phyloP scores from a whole-genome alignment of 1,284 basidiomycete species.

The Hymenochaete sp. region DNA sequence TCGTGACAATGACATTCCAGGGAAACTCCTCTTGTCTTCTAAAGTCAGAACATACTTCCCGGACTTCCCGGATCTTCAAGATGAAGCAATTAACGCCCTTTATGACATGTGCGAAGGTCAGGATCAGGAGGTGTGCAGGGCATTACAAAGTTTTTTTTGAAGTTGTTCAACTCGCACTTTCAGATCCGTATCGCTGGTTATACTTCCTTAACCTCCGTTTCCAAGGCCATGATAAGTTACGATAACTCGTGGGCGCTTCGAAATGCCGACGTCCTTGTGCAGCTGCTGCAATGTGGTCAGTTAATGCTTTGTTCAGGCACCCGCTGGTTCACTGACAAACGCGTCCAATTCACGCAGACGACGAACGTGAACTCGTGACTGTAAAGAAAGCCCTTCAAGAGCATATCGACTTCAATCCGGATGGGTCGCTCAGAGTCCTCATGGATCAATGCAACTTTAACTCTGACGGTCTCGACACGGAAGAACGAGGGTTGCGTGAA shows the following conservation, averaged over 20 bases:
- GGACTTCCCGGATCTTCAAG: conserved; percentile 60
- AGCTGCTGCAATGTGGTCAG: conserved; percentile 66
- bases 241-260: conserved; percentile 54
- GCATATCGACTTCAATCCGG: conserved; percentile 56
- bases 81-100: conserved; percentile 60
- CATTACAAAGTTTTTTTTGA: conserved; percentile 2
- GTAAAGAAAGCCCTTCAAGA: conserved; percentile 51
- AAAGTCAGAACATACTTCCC: conserved; percentile 51
- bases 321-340: conserved; percentile 8
- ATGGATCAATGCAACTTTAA: conserved; percentile 55
- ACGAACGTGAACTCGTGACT: conserved; percentile 51
- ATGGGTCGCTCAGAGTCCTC: conserved; percentile 52
- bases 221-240: too few species aligned
- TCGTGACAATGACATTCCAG: conserved; percentile 28
- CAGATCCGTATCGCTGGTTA: conserved; percentile 65
- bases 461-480: conserved; percentile 43
- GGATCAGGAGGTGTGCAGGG: conserved; percentile 37
- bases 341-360: conserved; percentile 36
- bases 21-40: conserved; percentile 50
- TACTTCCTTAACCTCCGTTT: conserved; percentile 51
- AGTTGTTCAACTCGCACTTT: conserved; percentile 11
- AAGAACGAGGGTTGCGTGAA: conserved; percentile 50
- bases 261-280: conserved; percentile 64
- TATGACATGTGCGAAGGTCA: conserved; percentile 71
- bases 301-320: neutral